Percentiles rank a stretch among this genome's conserved stretches.
phyloP scores from a whole-genome alignment of 306 rosid species.

The Trifolium pratense region DNA sequence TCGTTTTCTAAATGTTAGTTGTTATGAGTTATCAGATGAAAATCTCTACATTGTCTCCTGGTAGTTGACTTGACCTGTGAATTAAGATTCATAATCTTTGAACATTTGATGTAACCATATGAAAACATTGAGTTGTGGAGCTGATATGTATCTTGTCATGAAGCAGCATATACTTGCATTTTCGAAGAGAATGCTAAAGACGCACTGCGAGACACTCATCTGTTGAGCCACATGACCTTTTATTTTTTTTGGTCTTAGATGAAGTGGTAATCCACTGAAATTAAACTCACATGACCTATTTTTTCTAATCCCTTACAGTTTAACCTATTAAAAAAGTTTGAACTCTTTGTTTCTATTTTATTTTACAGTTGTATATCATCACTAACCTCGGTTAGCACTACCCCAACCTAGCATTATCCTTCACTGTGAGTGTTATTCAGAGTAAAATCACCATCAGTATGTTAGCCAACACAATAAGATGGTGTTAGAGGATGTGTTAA shows the following conservation, averaged over 20 bases:
- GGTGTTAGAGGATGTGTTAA: not conserved
- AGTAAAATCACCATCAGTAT: too few relatives aligned
- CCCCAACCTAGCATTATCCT: not conserved
- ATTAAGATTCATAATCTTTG: too few relatives aligned
- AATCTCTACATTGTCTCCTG: not conserved
- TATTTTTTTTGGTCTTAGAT: too few relatives aligned
- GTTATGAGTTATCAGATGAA: not conserved
- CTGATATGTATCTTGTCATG: not conserved
- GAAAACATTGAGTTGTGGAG: not conserved
- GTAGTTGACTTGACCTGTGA: too few relatives aligned
- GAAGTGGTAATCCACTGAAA: too few relatives aligned
- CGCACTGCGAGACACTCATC: not conserved
- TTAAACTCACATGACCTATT: not conserved
- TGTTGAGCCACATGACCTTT: not conserved
- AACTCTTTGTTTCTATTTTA: too few relatives aligned
- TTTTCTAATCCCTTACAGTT: not conserved
- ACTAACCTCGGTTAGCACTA: not conserved
- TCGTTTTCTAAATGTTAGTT: constrained; percentile 25
- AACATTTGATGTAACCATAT: not conserved
- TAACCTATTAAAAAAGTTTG: not conserved
- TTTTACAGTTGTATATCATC: not conserved
- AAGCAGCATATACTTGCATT: not conserved
- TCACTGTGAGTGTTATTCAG: too few relatives aligned
- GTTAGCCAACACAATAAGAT: not conserved
- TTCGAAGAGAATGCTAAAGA: not conserved